These are phyloP conservation scores for Coemansia sp. DNA, from an alignment of 192 early-diverging fungal species.

Conservation along the genomic window DNA sequence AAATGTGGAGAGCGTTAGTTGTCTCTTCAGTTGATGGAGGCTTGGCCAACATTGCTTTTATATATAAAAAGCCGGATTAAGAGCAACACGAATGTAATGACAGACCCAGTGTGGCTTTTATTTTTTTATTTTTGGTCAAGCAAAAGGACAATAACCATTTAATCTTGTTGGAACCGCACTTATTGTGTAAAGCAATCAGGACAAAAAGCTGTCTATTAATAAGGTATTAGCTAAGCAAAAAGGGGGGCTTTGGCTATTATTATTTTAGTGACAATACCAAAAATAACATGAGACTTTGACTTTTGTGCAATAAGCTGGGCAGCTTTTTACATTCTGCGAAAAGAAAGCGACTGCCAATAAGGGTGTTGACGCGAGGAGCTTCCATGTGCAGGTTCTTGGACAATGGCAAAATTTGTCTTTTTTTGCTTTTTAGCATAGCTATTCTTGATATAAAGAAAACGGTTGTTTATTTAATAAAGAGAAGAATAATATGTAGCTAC, in stretches of 20 bases:
- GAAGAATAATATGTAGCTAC: too few relatives aligned
- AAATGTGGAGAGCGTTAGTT: too few relatives aligned
- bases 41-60: neutral
- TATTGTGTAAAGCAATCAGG: neutral
- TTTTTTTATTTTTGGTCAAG: too few relatives aligned
- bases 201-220: neutral
- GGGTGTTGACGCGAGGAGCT: too few relatives aligned
- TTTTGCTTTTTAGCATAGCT: too few relatives aligned
- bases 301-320: neutral
- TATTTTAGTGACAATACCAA: neutral
- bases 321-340: too few relatives aligned
- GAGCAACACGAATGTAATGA: neutral
- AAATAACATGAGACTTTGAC: neutral
- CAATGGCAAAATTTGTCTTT: too few relatives aligned
- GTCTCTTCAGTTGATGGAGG: neutral
- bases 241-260: neutral
- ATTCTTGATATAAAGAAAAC: too few relatives aligned
- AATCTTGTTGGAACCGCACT: neutral
- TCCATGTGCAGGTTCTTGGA: too few relatives aligned
- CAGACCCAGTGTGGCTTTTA: too few relatives aligned
- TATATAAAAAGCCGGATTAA: neutral
- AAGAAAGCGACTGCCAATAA: too few relatives aligned
- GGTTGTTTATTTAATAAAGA: too few relatives aligned
- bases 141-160: neutral
- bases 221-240: neutral